Base-by-base conservation (phyloP, 2,329 filamentous ascomycete genomes). In the Acarospora socialis region DNA sequence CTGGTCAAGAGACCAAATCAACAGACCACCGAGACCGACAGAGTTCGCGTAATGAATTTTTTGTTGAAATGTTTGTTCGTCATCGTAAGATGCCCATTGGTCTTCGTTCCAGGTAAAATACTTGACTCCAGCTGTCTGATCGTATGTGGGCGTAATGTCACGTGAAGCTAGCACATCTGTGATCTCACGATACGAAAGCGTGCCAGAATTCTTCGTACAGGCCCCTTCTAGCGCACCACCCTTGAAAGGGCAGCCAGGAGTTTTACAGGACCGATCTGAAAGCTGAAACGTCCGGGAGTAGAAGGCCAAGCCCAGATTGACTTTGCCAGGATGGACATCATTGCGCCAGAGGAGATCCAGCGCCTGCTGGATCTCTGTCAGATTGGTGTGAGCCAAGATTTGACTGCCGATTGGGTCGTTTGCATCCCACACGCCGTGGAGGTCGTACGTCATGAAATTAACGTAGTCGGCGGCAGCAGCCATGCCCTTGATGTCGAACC, bases 401-500 rank as follows among this genome's bases (percentile, higher is more conserved):
- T 33, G 19, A 13, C 21, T 32, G 3, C 42, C 43, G 31, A 45
- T 38, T 6, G 37, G 35, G 18, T 45, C 43, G 7, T 25, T 22
- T 7, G 21, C 23, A 35, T 51, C 46, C 48, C 47, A 51, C 9
- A 29, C 35, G 12, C 46, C 47, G 18, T 44, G 37, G 13, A 50
- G 8, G 35, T 52, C 50, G 30, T 53, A 53, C 7, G 48, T 34
- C 53, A 56, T 56, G 15, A 54, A 43, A 25, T 53, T 53, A 29
- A 51, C 45, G 30, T 46, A 56, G 30, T 50, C 48, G 4, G 21
- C 34, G n/a, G n/a, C n/a, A n/a, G n/a, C n/a, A n/a, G n/a, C n/a
- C n/a, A n/a, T n/a, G n/a, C n/a, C n/a, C n/a, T n/a, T n/a, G n/a
- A n/a, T n/a, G n/a, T n/a, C n/a, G n/a, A n/a, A n/a, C n/a, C n/a